Percentiles rank a stretch among this genome's conserved stretches.
phyloP scores from a whole-genome alignment of 164 flowering plant genomes.

The Pachysandra terminalis region DNA sequence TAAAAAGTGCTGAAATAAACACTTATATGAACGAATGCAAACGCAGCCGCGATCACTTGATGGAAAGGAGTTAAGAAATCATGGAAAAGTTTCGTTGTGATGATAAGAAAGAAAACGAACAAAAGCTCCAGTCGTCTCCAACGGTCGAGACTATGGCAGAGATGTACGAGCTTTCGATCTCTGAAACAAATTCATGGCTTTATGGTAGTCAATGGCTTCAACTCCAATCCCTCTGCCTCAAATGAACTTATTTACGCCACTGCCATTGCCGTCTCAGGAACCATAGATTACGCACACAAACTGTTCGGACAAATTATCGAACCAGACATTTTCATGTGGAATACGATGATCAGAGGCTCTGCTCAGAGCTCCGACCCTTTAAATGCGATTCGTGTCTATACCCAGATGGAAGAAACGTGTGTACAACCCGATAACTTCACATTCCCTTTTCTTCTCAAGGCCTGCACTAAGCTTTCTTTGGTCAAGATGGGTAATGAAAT shows the following conservation, averaged over 20 bases:
- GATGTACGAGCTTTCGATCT: conserved; percentile 35
- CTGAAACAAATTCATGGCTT: conserved; percentile 64
- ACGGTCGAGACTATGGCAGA: conserved; percentile 44
- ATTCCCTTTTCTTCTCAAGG: conserved; percentile 70
- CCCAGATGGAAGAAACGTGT: conserved; percentile 47
- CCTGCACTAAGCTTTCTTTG: conserved; percentile 60
- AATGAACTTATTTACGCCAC: conserved; percentile 54
- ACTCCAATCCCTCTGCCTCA: conserved; percentile 39
- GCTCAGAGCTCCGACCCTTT: conserved; percentile 53
- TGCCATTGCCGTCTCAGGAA: conserved; percentile 37
- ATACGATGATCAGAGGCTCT: conserved; percentile 70
- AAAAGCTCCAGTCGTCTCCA: conserved; percentile 33
- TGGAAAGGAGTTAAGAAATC: conserved; percentile 2
- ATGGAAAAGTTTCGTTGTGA: conserved; percentile 15
- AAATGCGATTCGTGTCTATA: conserved; percentile 39
- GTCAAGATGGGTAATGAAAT: conserved; percentile 43
- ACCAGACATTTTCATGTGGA: conserved; percentile 76
- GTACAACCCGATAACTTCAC: conserved; percentile 55
- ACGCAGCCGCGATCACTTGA: no score
- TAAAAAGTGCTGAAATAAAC: no score
- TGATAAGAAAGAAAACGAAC: conserved; percentile 47
- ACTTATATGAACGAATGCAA: no score
- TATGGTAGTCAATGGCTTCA: conserved; percentile 56
- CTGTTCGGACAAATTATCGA: conserved; percentile 53
- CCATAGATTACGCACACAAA: conserved; percentile 56